These are phyloP conservation scores for Acer negundo DNA, from an alignment of 345 rosid genomes.

Conservation along the genomic window DNA sequence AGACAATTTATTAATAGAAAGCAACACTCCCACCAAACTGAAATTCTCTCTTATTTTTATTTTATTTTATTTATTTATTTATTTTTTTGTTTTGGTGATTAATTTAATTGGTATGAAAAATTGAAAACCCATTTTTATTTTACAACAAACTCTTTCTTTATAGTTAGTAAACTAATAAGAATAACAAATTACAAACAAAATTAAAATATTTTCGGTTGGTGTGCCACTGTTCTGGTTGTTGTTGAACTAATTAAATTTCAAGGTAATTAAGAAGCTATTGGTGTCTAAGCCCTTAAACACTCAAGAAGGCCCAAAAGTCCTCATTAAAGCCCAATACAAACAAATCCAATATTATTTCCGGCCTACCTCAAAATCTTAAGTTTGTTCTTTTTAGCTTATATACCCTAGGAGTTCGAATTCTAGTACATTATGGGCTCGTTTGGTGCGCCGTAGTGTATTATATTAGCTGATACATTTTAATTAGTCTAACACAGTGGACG, in stretches of 20 bases:
- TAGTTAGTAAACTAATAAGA: too few relatives aligned
- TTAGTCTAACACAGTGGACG: too few relatives aligned
- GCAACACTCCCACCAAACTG: slow-evolving; percentile 6
- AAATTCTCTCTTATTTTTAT: neutral
- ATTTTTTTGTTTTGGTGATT: neutral
- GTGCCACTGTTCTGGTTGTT: neutral
- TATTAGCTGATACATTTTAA: too few relatives aligned
- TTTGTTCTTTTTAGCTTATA: too few relatives aligned
- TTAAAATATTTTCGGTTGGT: neutral
- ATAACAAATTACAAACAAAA: neutral
- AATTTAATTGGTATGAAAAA: too few relatives aligned
- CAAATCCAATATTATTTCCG: neutral
- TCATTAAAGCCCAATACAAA: neutral
- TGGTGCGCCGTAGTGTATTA: too few relatives aligned
- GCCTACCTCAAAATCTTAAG: neutral
- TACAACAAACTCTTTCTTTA: too few relatives aligned
- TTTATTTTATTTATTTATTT: too few relatives aligned
- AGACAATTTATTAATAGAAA: neutral
- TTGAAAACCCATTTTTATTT: too few relatives aligned
- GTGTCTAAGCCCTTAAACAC: too few relatives aligned
- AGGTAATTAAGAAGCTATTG: neutral
- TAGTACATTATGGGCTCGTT: too few relatives aligned
- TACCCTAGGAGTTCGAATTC: too few relatives aligned
- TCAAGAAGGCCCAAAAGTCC: neutral
- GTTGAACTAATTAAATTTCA: neutral